Evolutionary conservation across 1,139 yeast genomes (phyloP), one percentile per base, ranked within the genome.

Genomic region (Suhomyces choctaworum): DNA sequence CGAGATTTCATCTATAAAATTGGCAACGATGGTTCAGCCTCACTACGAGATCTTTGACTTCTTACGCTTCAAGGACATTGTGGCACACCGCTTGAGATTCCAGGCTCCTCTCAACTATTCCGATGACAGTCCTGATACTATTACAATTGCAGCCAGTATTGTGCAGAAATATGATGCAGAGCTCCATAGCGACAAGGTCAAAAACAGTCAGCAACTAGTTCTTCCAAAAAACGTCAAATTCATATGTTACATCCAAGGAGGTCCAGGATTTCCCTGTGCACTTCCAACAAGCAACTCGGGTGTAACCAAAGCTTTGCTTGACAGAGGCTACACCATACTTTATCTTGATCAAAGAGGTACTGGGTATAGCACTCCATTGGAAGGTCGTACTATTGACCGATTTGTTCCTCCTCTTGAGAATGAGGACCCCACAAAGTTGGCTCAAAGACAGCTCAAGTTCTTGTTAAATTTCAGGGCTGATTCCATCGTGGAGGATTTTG

Each of bases 281-380:
- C 59, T 64, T 3, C 75, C 78, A 2, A 47, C 60, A 5, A 40
- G 65, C 7, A 55, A 60, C 24, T 42, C 64, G 1, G 65, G 70
- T 1, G 57, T 58, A 30, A 60, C 68, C 7, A 65, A 70, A 21
- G 58, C 60, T 8, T 54, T 76, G 16, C 41, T 75, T 5, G 66
- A 63, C 8, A 59, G 60, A 28, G 77, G 74, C 0, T 76, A 67
- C 45, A 72, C 67, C 36, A 66, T 78, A 9, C 54, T 77, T 12
- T 70, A 63, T 32, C 55, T 74, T 39, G 83, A 78, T 52, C 83
- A 78, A 51, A 58, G 83, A 48, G 83, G 82, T 6, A 77, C 82
- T 1, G 83, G 82, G 0, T 52, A 68, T 23, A 70, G 78, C 32
- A 58, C 71, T 1, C 70, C 78, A 0, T 48, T 77, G 15, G 76